Evolutionary conservation across 2,329 filamentous ascomycete genomes (phyloP), one percentile per base, ranked within the genome.

Genomic region (Paraphoma chrysanthemicola): DNA sequence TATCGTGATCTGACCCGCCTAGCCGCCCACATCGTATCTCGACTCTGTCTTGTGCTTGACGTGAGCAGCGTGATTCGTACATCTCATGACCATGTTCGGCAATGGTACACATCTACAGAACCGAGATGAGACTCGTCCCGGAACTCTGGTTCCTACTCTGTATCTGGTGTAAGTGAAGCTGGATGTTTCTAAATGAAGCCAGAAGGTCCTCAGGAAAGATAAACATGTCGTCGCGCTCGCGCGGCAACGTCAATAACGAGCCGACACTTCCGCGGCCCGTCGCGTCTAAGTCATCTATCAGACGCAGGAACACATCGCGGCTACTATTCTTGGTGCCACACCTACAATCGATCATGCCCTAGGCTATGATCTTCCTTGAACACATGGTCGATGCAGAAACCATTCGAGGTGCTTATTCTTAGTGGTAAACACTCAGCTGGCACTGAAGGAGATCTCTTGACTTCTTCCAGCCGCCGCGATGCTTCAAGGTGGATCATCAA

Each of bases 1-100:
- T 62, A 53, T 59, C 56, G 59, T 52, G 56, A 66, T 70, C 70
- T 72, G 52, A 72, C 70, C 63, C 63, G 64, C 65, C 54, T 72
- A 73, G 51, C 69, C 70, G 70, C 70, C 66, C 60, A 57, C 55
- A 39, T 60, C 59, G 59, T 62, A 63, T 61, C 51, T 45, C 41
- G 48, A 31, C 47, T 43, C 36, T 4, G 18, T 30, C 28, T 46
- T 17, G 28, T 31, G n/a, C 17, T 31, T 46, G 28, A 31, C 23
- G 6, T 33, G 23, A 30, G 44, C 23, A 44, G 61, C 57, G 57
- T 57, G 51, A 59, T 64, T 39, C 60, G 61, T 53, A 53, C 44
- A 54, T 47, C 43, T 33, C 36, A 51, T 45, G 44, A 56, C 51
- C 48, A 57, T 52, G 49, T 53, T 50, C 43, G 44, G 48, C 51